Evolutionary conservation across 1,139 yeast species (phyloP).

Genomic region (Kodamaea arcana): DNA sequence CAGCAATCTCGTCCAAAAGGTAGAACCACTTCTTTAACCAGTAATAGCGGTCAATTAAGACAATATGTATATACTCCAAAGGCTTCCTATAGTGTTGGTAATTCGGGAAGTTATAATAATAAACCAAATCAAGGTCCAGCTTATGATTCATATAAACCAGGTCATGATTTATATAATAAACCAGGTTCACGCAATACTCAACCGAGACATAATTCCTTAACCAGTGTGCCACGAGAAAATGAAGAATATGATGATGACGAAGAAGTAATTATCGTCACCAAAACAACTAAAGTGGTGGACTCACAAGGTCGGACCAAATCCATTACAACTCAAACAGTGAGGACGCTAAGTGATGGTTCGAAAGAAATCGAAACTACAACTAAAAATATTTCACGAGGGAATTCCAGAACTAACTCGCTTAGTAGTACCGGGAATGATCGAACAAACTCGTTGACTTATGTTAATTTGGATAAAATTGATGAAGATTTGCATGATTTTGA

Average conservation of each 20-base stretch:
- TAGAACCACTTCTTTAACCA: constrained; percentile 15
- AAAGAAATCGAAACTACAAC: constrained; percentile 44
- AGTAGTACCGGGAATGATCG: constrained; percentile 10
- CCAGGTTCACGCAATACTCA: too few species aligned
- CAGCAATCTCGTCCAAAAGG: constrained; percentile 3
- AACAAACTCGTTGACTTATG: constrained; percentile 24
- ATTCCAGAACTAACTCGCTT: constrained; percentile 26
- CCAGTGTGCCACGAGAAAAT: constrained; percentile 1
- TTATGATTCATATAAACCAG: too few species aligned
- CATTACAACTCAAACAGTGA: constrained; percentile 41
- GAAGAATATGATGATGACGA: constrained; percentile 15
- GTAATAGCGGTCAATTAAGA: constrained; percentile 3
- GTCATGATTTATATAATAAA: too few species aligned
- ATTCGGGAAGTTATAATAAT: background rate
- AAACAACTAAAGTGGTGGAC: constrained; percentile 44
- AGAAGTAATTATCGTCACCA: constrained; percentile 34
- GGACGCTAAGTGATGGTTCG: constrained; percentile 43
- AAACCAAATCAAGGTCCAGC: background rate
- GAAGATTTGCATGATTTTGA: constrained; percentile 46
- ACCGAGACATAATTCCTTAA: constrained; percentile 7
- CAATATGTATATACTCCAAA: constrained; percentile 34
- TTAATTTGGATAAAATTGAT: constrained; percentile 38
- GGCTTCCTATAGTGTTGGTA: constrained; percentile 27
- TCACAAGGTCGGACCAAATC: constrained; percentile 40
- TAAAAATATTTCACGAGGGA: constrained; percentile 37